Evolutionary conservation across 805 yeast species (phyloP).

Genomic region (Candida glaebosa): DNA sequence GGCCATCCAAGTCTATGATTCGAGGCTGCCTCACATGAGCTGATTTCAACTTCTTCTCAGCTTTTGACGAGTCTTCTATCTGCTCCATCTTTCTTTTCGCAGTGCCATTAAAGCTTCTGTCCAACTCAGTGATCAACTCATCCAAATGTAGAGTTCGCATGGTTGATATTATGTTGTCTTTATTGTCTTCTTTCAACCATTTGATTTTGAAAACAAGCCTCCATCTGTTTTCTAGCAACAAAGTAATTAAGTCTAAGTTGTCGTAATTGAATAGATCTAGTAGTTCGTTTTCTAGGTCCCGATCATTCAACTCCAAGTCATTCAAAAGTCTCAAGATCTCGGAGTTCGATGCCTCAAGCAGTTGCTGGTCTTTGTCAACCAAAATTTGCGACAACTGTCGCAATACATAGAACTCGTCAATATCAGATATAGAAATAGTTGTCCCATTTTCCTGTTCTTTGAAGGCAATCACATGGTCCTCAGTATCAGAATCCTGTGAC

Average conservation of each 20-base stretch:
- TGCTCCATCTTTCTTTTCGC: constrained; percentile 20
- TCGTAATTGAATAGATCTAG: constrained; percentile 51
- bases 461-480: background rate
- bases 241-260: constrained; percentile 45
- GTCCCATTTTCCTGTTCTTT: constrained; percentile 1
- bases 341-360: constrained; percentile 33
- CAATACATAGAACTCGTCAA: constrained; percentile 49
- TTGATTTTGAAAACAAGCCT: constrained; percentile 53
- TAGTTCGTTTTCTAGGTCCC: constrained; percentile 53
- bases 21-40: constrained; percentile 15
- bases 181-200: constrained; percentile 23
- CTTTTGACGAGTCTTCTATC: constrained; percentile 6
- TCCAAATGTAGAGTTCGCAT: constrained; percentile 44
- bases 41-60: constrained; percentile 7
- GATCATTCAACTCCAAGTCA: constrained; percentile 27
- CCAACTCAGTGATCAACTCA: constrained; percentile 39
- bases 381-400: constrained; percentile 40
- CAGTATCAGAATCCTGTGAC: background rate
- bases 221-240: constrained; percentile 48
- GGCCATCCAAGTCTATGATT: constrained; percentile 58
- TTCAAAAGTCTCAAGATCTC: constrained; percentile 30
- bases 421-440: constrained; percentile 11
- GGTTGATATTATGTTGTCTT: constrained; percentile 33
- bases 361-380: constrained; percentile 36
- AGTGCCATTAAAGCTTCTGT: background rate